These are phyloP conservation scores for Chenopodium album DNA, from an alignment of 148 eudicot genomes.

Conservation along the genomic window DNA sequence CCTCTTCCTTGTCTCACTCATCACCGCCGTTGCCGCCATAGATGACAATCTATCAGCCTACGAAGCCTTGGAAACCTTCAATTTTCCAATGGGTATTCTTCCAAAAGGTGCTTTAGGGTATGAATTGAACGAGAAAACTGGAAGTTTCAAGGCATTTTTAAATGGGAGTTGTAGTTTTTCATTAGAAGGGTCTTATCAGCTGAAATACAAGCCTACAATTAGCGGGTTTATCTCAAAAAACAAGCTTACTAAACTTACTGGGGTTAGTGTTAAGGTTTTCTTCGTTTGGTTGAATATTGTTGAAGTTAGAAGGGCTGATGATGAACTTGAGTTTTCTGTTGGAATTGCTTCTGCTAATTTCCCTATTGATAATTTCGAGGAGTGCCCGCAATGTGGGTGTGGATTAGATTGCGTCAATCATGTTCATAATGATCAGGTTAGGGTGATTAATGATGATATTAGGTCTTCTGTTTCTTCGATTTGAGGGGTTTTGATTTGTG, in stretches of 20 bases:
- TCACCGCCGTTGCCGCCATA: conserved; percentile 1
- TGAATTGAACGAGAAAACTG: conserved; percentile 42
- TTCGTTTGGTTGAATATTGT: conserved; percentile 65
- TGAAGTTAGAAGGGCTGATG: conserved; percentile 51
- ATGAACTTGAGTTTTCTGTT: conserved; percentile 60
- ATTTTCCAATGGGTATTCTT: conserved; percentile 58
- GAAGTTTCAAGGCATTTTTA: conserved; percentile 47
- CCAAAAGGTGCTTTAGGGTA: conserved; percentile 55
- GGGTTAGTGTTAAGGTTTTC: conserved; percentile 56
- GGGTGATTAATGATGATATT: background rate
- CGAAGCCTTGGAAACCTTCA: conserved; percentile 48
- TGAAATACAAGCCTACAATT: conserved; percentile 51
- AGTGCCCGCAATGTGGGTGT: conserved; percentile 71
- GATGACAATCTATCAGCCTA: conserved; percentile 38
- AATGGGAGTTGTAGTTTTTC: conserved; percentile 54
- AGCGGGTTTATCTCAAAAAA: conserved; percentile 44
- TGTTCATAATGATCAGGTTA: conserved; percentile 6
- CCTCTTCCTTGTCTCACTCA: conserved; percentile 12
- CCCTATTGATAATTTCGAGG: conserved; percentile 45
- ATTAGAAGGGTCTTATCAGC: conserved; percentile 59
- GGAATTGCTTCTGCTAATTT: conserved; percentile 66
- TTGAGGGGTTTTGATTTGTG: conserved; percentile 29
- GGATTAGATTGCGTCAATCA: conserved; percentile 48
- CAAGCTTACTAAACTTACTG: conserved; percentile 47
- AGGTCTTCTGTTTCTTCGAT: conserved; percentile 38